Evolutionary conservation across 1,284 basidiomycete genomes (phyloP), one percentile per base, ranked within the genome.

Genomic region (Lentinus polychrous): DNA sequence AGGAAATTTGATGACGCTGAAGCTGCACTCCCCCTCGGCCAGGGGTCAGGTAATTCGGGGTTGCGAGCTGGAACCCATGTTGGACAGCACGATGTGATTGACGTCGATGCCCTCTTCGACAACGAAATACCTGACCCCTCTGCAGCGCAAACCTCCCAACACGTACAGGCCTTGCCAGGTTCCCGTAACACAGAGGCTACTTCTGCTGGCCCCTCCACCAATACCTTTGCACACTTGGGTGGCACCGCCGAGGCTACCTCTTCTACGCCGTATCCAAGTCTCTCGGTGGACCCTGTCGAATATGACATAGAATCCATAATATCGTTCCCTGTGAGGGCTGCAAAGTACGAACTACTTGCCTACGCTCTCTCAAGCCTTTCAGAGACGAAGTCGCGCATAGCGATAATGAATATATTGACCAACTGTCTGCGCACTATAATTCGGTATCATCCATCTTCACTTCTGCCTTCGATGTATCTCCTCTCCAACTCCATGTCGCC

Each of bases 401-500:
- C 74, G 27, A 95, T 96, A 54, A 69, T 85, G 38, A 83, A 91
- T 52, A 80, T 82, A 12, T 68, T 96, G 48, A 92, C 91, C 20
- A 96, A 96, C 54, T 67, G 80, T 8, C 67, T 96, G 10, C 83
- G 89, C 17, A 76, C 80, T 11, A 75, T 95, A 42, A 73, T 84
- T 49, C 65, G 69, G 32, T 78, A 83, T 52, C 83, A 93, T 57
- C 79, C 87, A 0, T 52, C 71, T 8, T 87, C 89, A 39, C 74
- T 96, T 39, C 67, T 88, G 37, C 78, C 89, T 11, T 74, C 89
- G n/a, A 71, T 95, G n/a, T 96, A 95, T 66, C 79, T 96, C 22
- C 72, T 94, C 35, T 91, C 90, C 22, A 96, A 94, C 65, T 81
- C 89, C 32, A 77, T 96, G 32, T 79, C 83, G 0, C 91, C 93